Conservation (phyloP, 139 green algal species). For the Closterium sp. region DNA sequence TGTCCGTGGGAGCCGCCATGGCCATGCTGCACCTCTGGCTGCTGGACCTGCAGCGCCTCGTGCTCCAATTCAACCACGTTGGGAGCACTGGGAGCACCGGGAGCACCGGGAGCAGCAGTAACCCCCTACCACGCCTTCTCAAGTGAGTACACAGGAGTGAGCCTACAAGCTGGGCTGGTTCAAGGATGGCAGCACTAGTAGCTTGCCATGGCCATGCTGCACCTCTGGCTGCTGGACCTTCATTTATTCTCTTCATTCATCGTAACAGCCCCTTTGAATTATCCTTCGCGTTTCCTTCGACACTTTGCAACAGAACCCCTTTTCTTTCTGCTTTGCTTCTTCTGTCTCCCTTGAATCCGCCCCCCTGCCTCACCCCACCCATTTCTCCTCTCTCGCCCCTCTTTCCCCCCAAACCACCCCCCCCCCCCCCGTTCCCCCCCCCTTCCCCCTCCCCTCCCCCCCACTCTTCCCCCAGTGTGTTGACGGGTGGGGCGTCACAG, state of each 20-base stretch:
- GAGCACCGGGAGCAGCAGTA: background rate
- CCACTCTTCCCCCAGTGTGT: background rate
- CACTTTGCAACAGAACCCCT: too few species aligned
- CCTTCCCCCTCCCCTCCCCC: background rate
- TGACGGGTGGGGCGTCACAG: background rate
- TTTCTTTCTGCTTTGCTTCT: too few species aligned
- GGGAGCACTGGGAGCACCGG: background rate
- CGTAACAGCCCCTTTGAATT: too few species aligned
- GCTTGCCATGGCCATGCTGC: conserved; percentile 41
- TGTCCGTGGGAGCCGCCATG: conserved; percentile 40
- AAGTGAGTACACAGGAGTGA: too few species aligned
- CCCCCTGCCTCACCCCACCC: too few species aligned
- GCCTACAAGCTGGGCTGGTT: too few species aligned
- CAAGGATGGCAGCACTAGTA: too few species aligned
- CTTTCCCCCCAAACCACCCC: background rate
- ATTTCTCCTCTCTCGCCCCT: too few species aligned
- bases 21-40: conserved; percentile 46
- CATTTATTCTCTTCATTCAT: too few species aligned
- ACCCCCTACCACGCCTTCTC: background rate
- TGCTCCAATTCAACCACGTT: background rate
- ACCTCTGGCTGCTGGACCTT: conserved; percentile 42
- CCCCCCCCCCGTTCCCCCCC: background rate
- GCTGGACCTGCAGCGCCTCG: conserved; percentile 15
- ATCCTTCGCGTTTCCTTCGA: too few species aligned
- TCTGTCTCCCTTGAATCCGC: too few species aligned